These are phyloP conservation scores for Glycine tomentella DNA, from an alignment of 306 rosid genomes.

Conservation along the genomic window DNA sequence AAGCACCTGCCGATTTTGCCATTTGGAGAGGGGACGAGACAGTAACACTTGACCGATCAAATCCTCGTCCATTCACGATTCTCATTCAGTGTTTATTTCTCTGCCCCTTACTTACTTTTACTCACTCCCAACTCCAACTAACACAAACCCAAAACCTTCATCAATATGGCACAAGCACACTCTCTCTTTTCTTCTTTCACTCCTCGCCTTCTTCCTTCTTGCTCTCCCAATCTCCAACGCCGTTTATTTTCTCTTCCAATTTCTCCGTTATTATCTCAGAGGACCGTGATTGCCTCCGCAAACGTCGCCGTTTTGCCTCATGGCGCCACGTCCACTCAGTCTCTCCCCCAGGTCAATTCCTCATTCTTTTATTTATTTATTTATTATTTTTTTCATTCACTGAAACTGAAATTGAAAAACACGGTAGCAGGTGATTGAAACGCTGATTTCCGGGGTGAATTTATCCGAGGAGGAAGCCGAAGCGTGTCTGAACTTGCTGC, in stretches of 20 bases:
- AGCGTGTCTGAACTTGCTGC: constrained; percentile 68
- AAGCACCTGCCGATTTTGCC: too few species aligned
- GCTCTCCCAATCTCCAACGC: constrained; percentile 7
- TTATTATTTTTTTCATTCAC: too few species aligned
- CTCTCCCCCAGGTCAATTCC: constrained; percentile 40
- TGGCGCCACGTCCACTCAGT: neutral
- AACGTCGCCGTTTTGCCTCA: constrained; percentile 38
- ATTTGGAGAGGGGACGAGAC: too few species aligned
- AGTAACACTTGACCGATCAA: too few species aligned
- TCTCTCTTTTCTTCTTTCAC: constrained; percentile 36
- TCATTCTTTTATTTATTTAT: too few species aligned
- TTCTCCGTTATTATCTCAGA: neutral
- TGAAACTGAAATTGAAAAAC: too few species aligned
- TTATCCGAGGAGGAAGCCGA: constrained; percentile 79
- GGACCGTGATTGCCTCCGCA: constrained; percentile 33
- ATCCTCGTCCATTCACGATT: too few species aligned
- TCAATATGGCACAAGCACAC: neutral
- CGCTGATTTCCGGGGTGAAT: constrained; percentile 67
- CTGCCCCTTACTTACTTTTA: too few species aligned
- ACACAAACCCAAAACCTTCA: too few species aligned
- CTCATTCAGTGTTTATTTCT: too few species aligned
- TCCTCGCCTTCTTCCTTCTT: neutral
- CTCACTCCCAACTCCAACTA: too few species aligned
- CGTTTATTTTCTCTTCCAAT: constrained; percentile 1
- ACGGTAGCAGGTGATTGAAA: constrained; percentile 62